Percentiles rank a stretch among this genome's conserved stretches.
phyloP scores from a whole-genome alignment of 1,284 basidiomycete species.

The Psilocybe mexicana region DNA sequence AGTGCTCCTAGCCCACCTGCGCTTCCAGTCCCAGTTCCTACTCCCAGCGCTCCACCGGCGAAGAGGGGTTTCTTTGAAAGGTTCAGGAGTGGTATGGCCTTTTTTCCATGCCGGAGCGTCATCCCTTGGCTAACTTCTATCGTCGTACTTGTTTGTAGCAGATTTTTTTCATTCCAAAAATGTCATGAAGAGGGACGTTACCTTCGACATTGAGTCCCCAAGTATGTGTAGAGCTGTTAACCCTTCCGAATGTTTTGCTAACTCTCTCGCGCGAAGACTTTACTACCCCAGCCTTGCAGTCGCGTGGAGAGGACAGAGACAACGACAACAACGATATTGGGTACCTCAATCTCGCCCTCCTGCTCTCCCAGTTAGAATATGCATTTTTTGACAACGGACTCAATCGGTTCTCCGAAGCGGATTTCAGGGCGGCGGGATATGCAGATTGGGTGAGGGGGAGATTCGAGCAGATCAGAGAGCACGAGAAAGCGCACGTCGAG shows the following conservation, averaged over 20 bases:
- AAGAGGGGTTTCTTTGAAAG: no score
- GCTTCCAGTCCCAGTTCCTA: no score
- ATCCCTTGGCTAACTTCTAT: no score
- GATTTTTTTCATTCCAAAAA: no score
- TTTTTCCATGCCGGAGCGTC: no score
- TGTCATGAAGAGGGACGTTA: no score
- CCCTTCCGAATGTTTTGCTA: neutral
- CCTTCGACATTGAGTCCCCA: no score
- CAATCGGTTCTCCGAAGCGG: slow-evolving; percentile 43
- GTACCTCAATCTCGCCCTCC: slow-evolving; percentile 61
- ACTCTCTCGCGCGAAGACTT: neutral
- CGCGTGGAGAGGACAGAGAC: neutral
- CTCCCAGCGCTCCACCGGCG: no score
- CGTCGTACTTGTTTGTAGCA: no score
- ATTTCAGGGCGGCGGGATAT: slow-evolving; percentile 56
- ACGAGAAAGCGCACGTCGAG: slow-evolving; percentile 53
- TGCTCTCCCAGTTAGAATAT: slow-evolving; percentile 70
- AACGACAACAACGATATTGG: slow-evolving; percentile 28
- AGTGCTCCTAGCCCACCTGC: no score
- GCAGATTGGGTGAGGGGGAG: slow-evolving; percentile 50
- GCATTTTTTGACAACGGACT: slow-evolving; percentile 58
- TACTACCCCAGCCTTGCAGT: neutral
- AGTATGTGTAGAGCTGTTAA: neutral
- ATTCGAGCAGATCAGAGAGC: slow-evolving; percentile 53
- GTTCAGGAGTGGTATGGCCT: no score